phyloP scores from a whole-genome alignment of 176 grass and related monocot species.

The Bromus sterilis region DNA sequence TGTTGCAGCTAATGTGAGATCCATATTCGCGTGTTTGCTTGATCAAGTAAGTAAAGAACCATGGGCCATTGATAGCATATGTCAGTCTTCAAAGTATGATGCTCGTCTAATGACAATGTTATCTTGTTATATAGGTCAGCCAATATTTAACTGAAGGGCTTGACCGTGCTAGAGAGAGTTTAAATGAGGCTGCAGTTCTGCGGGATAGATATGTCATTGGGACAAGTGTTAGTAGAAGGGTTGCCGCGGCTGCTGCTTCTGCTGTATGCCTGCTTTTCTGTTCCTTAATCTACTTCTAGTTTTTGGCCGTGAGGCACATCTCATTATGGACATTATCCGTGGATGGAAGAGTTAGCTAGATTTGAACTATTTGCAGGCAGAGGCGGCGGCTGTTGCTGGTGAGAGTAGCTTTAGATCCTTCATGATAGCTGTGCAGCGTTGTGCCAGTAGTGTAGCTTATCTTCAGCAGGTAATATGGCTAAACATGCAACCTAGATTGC shows the following conservation, averaged over 20 bases:
- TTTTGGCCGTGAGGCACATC: not conserved
- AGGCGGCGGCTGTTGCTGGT: slow-evolving; percentile 74
- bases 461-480: slow-evolving; percentile 84
- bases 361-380: slow-evolving; percentile 59
- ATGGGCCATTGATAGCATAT: not conserved
- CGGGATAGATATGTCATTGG: slow-evolving; percentile 81
- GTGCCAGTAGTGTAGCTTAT: slow-evolving; percentile 85
- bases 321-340: not conserved
- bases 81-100: slow-evolving; percentile 1
- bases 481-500: slow-evolving; percentile 25
- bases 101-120: slow-evolving; percentile 11
- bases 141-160: slow-evolving; percentile 97
- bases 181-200: slow-evolving; percentile 75
- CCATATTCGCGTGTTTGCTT: slow-evolving; percentile 86
- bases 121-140: slow-evolving; percentile 56
- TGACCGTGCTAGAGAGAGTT: slow-evolving; percentile 82
- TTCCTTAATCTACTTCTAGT: slow-evolving; percentile 8
- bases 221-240: slow-evolving; percentile 91
- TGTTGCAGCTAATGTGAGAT: slow-evolving; percentile 77
- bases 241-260: slow-evolving; percentile 83
- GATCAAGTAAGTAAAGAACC: slow-evolving; percentile 76
- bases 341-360: slow-evolving; percentile 16
- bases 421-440: slow-evolving; percentile 95
- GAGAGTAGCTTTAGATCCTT: slow-evolving; percentile 95
- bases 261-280: slow-evolving; percentile 45